Evolutionary conservation across 371 early-diverging fungal genomes (phyloP).

Genomic region (Mucor mucedo): DNA sequence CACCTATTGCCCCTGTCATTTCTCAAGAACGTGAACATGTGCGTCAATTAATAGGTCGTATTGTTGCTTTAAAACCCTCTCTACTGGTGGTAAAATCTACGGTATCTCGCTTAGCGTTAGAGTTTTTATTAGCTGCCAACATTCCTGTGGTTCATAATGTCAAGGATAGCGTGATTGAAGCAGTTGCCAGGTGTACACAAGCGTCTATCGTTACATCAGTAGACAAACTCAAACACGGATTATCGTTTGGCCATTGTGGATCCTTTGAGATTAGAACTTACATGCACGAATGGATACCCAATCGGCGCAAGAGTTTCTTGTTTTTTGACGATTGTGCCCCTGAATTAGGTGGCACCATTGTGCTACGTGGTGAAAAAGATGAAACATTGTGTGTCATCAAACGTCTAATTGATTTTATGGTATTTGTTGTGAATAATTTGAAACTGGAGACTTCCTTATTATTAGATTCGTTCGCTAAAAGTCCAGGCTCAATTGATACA

Average conservation of each 20-base stretch:
- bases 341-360: constrained; percentile 86
- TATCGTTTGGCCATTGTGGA: constrained; percentile 84
- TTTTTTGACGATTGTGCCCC: constrained; percentile 87
- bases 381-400: constrained; percentile 76
- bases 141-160: constrained; percentile 88
- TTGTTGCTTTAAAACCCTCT: constrained; percentile 79
- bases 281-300: constrained; percentile 78
- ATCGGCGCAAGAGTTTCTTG: constrained; percentile 83
- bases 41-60: constrained; percentile 77
- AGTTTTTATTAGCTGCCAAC: constrained; percentile 76
- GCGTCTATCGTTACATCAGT: constrained; percentile 86
- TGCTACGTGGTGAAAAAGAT: constrained; percentile 81
- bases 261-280: constrained; percentile 80
- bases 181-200: constrained; percentile 84
- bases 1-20: constrained; percentile 81
- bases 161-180: constrained; percentile 82
- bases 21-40: constrained; percentile 87
- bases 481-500: constrained; percentile 25
- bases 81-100: constrained; percentile 84
- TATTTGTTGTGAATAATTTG: constrained; percentile 84
- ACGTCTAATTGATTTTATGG: constrained; percentile 79
- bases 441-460: constrained; percentile 86
- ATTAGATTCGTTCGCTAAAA: constrained; percentile 55
- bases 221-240: constrained; percentile 75
- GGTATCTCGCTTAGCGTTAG: constrained; percentile 85